phyloP scores from a whole-genome alignment of 1,284 basidiomycete species.

The Anthracocystis panici-leucophaei region DNA sequence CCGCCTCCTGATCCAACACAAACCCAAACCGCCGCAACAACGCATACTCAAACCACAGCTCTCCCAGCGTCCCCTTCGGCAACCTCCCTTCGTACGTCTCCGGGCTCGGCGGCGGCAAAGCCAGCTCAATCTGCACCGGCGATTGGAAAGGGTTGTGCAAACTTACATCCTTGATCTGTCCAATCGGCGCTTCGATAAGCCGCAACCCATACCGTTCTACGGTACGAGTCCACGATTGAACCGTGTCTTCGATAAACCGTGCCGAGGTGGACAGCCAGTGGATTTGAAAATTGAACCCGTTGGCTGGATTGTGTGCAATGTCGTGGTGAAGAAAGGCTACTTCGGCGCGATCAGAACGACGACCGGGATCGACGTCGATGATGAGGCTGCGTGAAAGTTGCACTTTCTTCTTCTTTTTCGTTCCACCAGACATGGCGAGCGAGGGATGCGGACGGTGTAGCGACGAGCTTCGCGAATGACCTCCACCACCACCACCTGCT shows the following conservation, averaged over 20 bases:
- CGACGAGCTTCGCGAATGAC: conserved; percentile 39
- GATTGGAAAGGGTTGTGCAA: conserved; percentile 68
- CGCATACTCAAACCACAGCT: conserved; percentile 65
- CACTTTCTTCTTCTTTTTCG: conserved; percentile 46
- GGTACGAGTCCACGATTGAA: conserved; percentile 84
- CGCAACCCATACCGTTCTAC: conserved; percentile 92
- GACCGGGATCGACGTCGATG: conserved; percentile 65
- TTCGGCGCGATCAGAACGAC: conserved; percentile 64
- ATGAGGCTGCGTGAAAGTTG: conserved; percentile 62
- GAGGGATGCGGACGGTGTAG: conserved; percentile 21
- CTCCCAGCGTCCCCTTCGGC: conserved; percentile 44
- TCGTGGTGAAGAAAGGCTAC: conserved; percentile 68
- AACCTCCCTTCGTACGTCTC: conserved; percentile 47
- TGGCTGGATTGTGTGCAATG: conserved; percentile 67
- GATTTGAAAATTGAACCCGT: conserved; percentile 76
- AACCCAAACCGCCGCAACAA: conserved; percentile 65
- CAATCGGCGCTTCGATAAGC: conserved; percentile 79
- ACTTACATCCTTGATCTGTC: conserved; percentile 67
- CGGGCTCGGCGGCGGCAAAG: conserved; percentile 61
- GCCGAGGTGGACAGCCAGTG: conserved; percentile 97
- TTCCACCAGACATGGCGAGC: conserved; percentile 30
- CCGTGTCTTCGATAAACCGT: conserved; percentile 90
- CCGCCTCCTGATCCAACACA: conserved; percentile 68
- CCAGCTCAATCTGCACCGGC: conserved; percentile 62
- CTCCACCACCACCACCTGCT: conserved; percentile 8